phyloP scores from a whole-genome alignment of 257 asterid genomes.

The Euphrasia confusa region DNA sequence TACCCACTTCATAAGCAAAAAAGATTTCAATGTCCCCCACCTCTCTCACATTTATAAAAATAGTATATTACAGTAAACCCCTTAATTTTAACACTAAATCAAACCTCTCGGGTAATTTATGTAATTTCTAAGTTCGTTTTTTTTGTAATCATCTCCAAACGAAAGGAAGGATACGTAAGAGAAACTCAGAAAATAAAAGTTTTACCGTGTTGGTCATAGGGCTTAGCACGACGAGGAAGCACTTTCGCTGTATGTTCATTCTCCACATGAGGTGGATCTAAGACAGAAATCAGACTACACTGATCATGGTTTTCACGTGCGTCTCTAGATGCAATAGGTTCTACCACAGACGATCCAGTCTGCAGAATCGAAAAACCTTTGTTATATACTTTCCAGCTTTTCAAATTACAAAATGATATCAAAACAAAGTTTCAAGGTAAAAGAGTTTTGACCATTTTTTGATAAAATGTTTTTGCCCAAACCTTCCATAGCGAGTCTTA shows the following conservation, averaged over 20 bases:
- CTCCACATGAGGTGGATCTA: slow-evolving; percentile 50
- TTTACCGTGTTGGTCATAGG: slow-evolving; percentile 36
- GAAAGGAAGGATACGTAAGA: not conserved
- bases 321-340: slow-evolving; percentile 32
- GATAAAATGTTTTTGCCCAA: not conserved
- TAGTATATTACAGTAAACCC: no score
- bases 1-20: no score
- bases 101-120: no score
- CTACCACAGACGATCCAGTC: slow-evolving; percentile 30
- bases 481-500: not conserved
- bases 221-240: slow-evolving; percentile 33
- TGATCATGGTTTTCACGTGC: slow-evolving; percentile 53
- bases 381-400: slow-evolving; percentile 6
- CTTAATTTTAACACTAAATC: no score
- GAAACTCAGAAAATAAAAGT: not conserved
- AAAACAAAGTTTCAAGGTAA: slow-evolving; percentile 11
- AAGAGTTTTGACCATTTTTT: not conserved
- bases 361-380: slow-evolving; percentile 29
- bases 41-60: no score
- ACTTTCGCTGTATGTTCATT: slow-evolving; percentile 36
- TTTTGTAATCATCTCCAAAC: not conserved
- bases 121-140: no score
- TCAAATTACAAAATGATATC: not conserved
- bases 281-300: slow-evolving; percentile 70
- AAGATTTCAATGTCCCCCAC: no score